A percentile compares a stretch with the other conserved stretches of the same genome.
These are phyloP conservation scores for Schizonepeta tenuifolia DNA, from an alignment of 257 asterid species.

Conservation along the genomic window DNA sequence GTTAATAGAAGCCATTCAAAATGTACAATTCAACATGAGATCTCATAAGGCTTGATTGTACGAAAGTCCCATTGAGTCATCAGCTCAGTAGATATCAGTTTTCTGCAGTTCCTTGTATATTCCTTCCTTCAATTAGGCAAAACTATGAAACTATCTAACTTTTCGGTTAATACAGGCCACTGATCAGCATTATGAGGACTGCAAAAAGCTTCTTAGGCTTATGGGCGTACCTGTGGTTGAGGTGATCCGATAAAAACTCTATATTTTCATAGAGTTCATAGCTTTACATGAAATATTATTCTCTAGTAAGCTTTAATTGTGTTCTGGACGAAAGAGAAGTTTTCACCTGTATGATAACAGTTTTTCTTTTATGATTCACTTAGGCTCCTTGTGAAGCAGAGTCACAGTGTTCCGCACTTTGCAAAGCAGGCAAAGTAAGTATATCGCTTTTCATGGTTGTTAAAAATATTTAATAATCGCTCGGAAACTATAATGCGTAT, in stretches of 20 bases:
- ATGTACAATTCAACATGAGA: conserved; percentile 5
- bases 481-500: neutral
- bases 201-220: conserved; percentile 87
- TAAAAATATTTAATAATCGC: neutral
- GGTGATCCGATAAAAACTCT: conserved; percentile 49
- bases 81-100: conserved; percentile 10
- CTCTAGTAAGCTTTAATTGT: conserved; percentile 1
- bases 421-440: conserved; percentile 75
- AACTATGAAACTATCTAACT: conserved; percentile 17
- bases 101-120: neutral
- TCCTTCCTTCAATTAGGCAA: conserved; percentile 10
- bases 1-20: neutral
- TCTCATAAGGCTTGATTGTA: neutral
- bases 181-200: conserved; percentile 84
- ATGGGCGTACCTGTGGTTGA: conserved; percentile 98
- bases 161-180: conserved; percentile 64
- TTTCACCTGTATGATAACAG: conserved; percentile 16
- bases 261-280: conserved; percentile 22
- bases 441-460: conserved; percentile 14
- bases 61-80: too few relatives aligned
- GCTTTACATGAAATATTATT: conserved; percentile 3
- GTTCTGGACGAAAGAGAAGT: conserved; percentile 24
- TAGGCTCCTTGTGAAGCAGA: conserved; percentile 99
- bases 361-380: conserved; percentile 28
- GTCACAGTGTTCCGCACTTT: conserved; percentile 93